Conservation (phyloP, 2,329 filamentous ascomycete species). For the Verticillium zaregamsianum region DNA sequence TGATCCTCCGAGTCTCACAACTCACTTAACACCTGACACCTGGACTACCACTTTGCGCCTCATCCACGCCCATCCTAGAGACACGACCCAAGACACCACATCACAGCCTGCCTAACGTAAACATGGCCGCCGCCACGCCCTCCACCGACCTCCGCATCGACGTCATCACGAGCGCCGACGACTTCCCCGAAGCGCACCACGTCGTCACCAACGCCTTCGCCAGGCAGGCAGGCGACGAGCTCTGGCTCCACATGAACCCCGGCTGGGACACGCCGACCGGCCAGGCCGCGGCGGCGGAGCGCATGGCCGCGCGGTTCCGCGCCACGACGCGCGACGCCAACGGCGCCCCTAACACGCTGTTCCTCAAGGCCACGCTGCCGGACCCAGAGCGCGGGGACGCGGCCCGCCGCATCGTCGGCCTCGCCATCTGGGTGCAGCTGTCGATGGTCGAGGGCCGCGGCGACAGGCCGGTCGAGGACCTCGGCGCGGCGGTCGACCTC, state of each 20-base stretch:
- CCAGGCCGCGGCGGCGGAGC: slow-evolving; percentile 25
- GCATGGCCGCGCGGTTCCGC: slow-evolving; percentile 37
- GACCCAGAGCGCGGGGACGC: slow-evolving; percentile 17
- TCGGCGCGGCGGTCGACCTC: slow-evolving; percentile 24
- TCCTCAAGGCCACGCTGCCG: slow-evolving; percentile 48
- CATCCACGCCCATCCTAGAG: neutral
- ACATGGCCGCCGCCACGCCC: neutral
- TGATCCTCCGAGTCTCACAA: too few species aligned
- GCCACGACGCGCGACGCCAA: slow-evolving; percentile 31
- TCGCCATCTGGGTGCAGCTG: slow-evolving; percentile 51
- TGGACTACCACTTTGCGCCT: neutral
- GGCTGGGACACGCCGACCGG: slow-evolving; percentile 50
- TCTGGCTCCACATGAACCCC: slow-evolving; percentile 49
- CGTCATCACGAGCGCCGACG: slow-evolving; percentile 19
- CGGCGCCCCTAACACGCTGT: slow-evolving; percentile 45
- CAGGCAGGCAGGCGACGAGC: slow-evolving; percentile 41
- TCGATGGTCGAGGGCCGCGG: slow-evolving; percentile 46
- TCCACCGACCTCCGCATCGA: slow-evolving; percentile 17
- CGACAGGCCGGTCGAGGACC: slow-evolving; percentile 29
- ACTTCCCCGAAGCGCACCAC: slow-evolving; percentile 21
- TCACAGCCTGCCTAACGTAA: neutral
- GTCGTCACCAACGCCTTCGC: slow-evolving; percentile 37
- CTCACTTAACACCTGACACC: too few species aligned
- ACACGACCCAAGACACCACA: neutral
- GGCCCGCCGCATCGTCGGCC: slow-evolving; percentile 36